Evolutionary conservation across 148 eudicot species (phyloP).

Genomic region (Salicornia ramosissima): DNA sequence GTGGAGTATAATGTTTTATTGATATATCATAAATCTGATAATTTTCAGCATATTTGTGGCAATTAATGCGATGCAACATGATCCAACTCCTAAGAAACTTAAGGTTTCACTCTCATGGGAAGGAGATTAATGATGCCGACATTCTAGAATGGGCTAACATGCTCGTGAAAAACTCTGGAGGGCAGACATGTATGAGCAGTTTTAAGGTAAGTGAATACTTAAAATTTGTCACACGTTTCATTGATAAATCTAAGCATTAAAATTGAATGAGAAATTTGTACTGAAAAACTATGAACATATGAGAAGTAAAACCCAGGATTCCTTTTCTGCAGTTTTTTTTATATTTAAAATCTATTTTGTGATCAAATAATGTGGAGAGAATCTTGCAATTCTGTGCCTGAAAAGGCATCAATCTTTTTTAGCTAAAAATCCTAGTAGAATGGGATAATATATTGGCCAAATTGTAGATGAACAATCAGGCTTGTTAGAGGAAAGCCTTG

Average conservation of each 20-base stretch:
- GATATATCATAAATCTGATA: constrained; percentile 4
- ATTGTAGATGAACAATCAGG: neutral
- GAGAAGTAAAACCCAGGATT: no score
- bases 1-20: constrained; percentile 1
- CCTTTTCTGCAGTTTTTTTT: no score
- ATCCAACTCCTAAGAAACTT: constrained; percentile 84
- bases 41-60: constrained; percentile 95
- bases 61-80: constrained; percentile 94
- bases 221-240: no score
- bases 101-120: constrained; percentile 86
- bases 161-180: constrained; percentile 65
- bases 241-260: neutral
- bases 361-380: no score
- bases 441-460: neutral
- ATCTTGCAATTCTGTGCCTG: neutral
- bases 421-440: neutral
- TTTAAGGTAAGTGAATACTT: constrained; percentile 58
- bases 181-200: constrained; percentile 66
- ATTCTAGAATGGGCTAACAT: constrained; percentile 90
- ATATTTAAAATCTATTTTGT: no score
- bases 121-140: constrained; percentile 88
- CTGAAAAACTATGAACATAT: neutral
- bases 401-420: neutral
- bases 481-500: neutral
- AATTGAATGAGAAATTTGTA: neutral